phyloP scores from a whole-genome alignment of 208 protist genomes.

The Trypanosoma avium region DNA sequence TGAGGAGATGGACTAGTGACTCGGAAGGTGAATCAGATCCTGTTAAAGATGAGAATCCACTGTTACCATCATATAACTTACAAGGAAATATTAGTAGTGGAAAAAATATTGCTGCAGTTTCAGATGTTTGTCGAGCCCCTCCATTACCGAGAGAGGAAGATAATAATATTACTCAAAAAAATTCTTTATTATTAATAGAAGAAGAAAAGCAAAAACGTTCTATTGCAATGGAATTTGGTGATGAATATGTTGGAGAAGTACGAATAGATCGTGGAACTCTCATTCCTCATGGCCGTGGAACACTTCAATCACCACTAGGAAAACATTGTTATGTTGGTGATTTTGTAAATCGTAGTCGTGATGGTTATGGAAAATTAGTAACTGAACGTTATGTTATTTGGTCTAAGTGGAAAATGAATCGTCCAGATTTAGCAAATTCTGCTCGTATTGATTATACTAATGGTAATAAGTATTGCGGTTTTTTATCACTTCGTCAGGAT shows the following conservation, averaged over 20 bases:
- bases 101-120: not conserved
- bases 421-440: slow-evolving; percentile 47
- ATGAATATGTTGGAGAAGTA: slow-evolving; percentile 63
- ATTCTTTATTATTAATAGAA: not conserved
- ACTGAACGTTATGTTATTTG: slow-evolving; percentile 62
- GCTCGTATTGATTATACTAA: slow-evolving; percentile 60
- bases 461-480: slow-evolving; percentile 63
- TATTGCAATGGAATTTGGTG: slow-evolving; percentile 51
- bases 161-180: not conserved
- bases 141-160: not conserved
- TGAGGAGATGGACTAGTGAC: slow-evolving; percentile 24
- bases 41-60: slow-evolving; percentile 19
- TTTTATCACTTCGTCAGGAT: slow-evolving; percentile 31
- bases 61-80: not conserved
- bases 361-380: slow-evolving; percentile 64
- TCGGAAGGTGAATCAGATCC: slow-evolving; percentile 22
- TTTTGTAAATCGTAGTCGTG: slow-evolving; percentile 64
- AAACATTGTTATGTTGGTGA: slow-evolving; percentile 60
- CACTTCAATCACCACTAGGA: slow-evolving; percentile 42
- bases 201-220: not conserved
- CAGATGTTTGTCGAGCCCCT: not conserved
- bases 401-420: slow-evolving; percentile 74
- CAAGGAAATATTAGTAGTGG: too few species aligned
- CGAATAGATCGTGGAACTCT: slow-evolving; percentile 29
- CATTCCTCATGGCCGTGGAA: slow-evolving; percentile 69